phyloP scores from a whole-genome alignment of 306 rosid genomes.

The Rubus idaeus region DNA sequence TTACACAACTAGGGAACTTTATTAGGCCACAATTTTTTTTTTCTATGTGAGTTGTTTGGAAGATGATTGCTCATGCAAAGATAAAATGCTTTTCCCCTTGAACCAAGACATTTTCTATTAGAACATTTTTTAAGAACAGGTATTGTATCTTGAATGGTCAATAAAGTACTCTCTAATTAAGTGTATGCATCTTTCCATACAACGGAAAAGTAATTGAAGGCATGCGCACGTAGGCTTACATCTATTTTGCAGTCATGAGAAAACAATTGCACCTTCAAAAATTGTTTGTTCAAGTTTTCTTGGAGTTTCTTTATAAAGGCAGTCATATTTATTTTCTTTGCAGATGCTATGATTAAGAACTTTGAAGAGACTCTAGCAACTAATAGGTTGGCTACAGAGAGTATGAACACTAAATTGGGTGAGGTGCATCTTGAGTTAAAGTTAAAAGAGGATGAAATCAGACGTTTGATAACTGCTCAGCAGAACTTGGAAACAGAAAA shows the following conservation, averaged over 20 bases:
- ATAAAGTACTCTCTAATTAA: background rate
- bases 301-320: conserved; percentile 16
- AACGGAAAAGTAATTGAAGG: background rate
- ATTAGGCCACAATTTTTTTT: background rate
- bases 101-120: background rate
- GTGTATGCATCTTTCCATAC: background rate
- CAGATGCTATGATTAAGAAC: conserved; percentile 66
- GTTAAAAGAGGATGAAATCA: conserved; percentile 64
- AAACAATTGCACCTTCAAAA: conserved; percentile 7
- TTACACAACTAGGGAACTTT: background rate
- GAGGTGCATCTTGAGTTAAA: conserved; percentile 56
- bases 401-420: conserved; percentile 56
- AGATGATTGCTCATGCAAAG: conserved; percentile 6
- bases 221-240: background rate
- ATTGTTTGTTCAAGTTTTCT: background rate
- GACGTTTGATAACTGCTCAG: conserved; percentile 36
- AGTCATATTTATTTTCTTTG: conserved; percentile 15
- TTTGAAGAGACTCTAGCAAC: conserved; percentile 57
- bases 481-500: conserved; percentile 60
- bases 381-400: conserved; percentile 56
- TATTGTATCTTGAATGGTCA: background rate
- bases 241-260: conserved; percentile 9
- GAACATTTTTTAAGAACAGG: background rate
- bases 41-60: conserved; percentile 6
- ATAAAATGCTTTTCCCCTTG: background rate